Conservation (phyloP, 257 asterid genomes). For the Salvia miltiorrhiza region DNA sequence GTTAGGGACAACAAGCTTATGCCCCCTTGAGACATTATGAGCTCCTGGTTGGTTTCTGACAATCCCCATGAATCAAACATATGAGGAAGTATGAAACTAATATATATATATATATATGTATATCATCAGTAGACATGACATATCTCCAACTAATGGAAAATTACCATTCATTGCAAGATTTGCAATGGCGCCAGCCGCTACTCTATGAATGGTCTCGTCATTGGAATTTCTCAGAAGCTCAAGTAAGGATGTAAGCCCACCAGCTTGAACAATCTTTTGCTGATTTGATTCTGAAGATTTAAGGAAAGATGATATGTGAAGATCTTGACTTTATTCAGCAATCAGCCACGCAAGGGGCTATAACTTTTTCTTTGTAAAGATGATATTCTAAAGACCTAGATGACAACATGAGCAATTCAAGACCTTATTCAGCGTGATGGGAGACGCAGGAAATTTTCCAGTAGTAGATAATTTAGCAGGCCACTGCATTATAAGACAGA, state of each 20-base stretch:
- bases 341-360: background rate
- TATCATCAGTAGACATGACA: background rate
- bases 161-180: conserved; percentile 92
- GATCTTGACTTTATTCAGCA: background rate
- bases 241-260: conserved; percentile 78
- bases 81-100: no score
- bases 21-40: conserved; percentile 75
- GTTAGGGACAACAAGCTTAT: conserved; percentile 59
- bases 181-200: conserved; percentile 94
- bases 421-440: background rate
- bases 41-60: conserved; percentile 86
- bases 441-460: background rate
- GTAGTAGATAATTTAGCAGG: background rate
- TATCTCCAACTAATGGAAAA: conserved; percentile 11
- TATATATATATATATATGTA: no score
- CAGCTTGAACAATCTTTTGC: conserved; percentile 80
- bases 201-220: conserved; percentile 75
- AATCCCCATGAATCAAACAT: conserved; percentile 17
- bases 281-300: conserved; percentile 71
- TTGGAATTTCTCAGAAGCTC: conserved; percentile 58
- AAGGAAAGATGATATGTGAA: background rate
- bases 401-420: background rate
- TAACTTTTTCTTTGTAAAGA: background rate
- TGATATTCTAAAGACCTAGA: background rate
- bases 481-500: background rate